These are phyloP conservation scores for Penicilliopsis zonata DNA, from an alignment of 495 filamentous ascomycete genomes.

Conservation along the genomic window DNA sequence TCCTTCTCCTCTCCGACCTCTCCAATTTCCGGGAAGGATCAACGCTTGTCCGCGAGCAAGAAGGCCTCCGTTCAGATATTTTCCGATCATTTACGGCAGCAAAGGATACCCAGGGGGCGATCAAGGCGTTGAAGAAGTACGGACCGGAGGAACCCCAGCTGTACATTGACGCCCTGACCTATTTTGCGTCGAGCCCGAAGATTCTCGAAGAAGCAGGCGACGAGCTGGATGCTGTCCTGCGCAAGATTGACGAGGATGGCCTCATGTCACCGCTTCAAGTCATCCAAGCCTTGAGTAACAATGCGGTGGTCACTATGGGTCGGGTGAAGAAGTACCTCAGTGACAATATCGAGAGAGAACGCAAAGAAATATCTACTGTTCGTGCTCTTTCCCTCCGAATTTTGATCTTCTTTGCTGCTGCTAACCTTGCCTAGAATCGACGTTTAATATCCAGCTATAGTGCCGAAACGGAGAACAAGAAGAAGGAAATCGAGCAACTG, in stretches of 20 bases:
- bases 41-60: constrained; percentile 83
- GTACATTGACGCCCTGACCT: constrained; percentile 84
- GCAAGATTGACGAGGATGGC: constrained; percentile 77
- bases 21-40: constrained; percentile 86
- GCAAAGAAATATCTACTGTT: constrained; percentile 65
- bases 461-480: constrained; percentile 68
- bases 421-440: constrained; percentile 48
- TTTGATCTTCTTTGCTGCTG: neutral
- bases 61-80: constrained; percentile 86
- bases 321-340: constrained; percentile 89
- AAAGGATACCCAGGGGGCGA: constrained; percentile 81
- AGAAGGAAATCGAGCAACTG: constrained; percentile 64
- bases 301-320: constrained; percentile 88
- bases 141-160: constrained; percentile 85
- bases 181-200: constrained; percentile 75
- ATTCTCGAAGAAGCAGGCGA: constrained; percentile 79
- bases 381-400: constrained; percentile 3
- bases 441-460: constrained; percentile 76
- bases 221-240: constrained; percentile 65
- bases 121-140: constrained; percentile 81
- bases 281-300: constrained; percentile 79
- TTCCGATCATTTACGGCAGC: constrained; percentile 94
- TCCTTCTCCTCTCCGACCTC: constrained; percentile 83
- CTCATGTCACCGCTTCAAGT: constrained; percentile 96
- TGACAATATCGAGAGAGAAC: constrained; percentile 77